phyloP scores from a whole-genome alignment of 2,329 filamentous ascomycete species.

The Didymosphaeria variabile region DNA sequence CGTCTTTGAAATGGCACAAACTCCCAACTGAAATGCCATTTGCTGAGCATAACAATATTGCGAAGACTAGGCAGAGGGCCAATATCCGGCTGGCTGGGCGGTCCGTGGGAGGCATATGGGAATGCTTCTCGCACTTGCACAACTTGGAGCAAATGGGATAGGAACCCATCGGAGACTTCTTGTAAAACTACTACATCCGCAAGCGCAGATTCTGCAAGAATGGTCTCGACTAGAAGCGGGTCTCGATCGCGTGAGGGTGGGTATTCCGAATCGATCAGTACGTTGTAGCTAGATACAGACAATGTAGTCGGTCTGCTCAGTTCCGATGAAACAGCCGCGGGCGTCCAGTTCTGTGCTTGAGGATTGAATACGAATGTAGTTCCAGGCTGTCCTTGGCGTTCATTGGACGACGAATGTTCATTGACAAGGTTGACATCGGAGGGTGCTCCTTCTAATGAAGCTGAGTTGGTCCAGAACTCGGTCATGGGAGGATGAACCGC shows the following conservation, averaged over 20 bases:
- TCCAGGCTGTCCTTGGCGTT: constrained; percentile 31
- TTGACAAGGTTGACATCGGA: constrained; percentile 6
- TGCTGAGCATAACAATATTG: constrained; percentile 69
- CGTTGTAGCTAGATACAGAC: constrained; percentile 55
- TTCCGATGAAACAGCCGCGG: neutral
- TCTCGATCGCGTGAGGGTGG: constrained; percentile 50
- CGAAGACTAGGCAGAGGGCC: constrained; percentile 67
- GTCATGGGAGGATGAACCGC: neutral
- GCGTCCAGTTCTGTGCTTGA: constrained; percentile 35
- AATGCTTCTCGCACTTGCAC: constrained; percentile 59
- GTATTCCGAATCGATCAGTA: constrained; percentile 52
- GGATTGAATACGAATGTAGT: constrained; percentile 44
- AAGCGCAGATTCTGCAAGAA: constrained; percentile 44
- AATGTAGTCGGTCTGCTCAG: constrained; percentile 26
- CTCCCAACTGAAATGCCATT: constrained; percentile 64
- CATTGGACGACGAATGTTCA: constrained; percentile 4
- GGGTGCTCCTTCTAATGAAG: neutral
- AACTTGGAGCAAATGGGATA: constrained; percentile 63
- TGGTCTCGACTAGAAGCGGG: constrained; percentile 45
- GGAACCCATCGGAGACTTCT: constrained; percentile 72
- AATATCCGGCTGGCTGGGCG: constrained; percentile 61
- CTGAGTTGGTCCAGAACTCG: constrained; percentile 24
- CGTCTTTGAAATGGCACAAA: constrained; percentile 62
- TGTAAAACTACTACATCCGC: constrained; percentile 61
- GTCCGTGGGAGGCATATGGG: constrained; percentile 66